Conservation (phyloP, 176 grass and related monocot species). For the Hyparrhenia diplandra region DNA sequence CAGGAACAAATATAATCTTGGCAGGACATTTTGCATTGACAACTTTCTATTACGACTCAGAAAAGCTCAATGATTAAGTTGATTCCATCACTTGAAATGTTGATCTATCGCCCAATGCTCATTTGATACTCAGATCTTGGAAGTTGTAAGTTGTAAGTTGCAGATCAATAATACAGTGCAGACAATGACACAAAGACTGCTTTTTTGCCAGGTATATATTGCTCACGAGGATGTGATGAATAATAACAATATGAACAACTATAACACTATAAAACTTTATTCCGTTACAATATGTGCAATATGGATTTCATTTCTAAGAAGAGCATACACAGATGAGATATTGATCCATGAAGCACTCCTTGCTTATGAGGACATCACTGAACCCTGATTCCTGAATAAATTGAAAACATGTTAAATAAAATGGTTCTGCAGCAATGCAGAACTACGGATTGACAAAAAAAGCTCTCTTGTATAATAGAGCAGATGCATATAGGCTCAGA, state of each 20-base stretch:
- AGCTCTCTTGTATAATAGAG: background rate
- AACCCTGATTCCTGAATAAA: constrained; percentile 30
- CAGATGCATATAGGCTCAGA: background rate
- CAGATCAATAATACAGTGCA: background rate
- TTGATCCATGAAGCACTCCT: background rate
- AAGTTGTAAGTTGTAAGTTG: background rate
- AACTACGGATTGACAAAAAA: background rate
- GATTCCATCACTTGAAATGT: background rate
- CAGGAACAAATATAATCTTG: background rate
- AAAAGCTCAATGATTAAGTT: background rate
- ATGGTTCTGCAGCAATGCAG: background rate
- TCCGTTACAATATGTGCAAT: constrained; percentile 40
- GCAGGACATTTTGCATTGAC: background rate
- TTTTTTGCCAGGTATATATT: background rate
- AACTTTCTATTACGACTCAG: background rate
- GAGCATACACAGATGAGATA: background rate
- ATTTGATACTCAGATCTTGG: background rate
- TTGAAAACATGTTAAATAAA: background rate
- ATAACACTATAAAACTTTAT: constrained; percentile 23
- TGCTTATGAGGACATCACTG: constrained; percentile 4
- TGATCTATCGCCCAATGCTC: too few species aligned
- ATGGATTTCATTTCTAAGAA: background rate
- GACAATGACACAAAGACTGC: background rate
- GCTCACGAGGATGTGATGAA: background rate
- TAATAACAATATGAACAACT: background rate